Conservation (phyloP, 345 rosid genomes). For the Rhodamnia argentea region DNA sequence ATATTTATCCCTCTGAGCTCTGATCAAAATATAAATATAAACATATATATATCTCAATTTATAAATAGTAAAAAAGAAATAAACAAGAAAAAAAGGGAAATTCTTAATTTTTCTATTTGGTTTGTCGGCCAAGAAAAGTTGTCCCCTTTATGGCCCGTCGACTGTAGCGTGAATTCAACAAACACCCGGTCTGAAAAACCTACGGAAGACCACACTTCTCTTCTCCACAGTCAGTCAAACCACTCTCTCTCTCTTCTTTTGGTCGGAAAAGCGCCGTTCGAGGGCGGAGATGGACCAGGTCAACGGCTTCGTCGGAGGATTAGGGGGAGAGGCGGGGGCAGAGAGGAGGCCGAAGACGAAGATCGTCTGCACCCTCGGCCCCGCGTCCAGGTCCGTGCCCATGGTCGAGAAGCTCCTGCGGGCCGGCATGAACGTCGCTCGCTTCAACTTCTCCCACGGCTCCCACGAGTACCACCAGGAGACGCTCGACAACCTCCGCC, state of each 20-base stretch:
- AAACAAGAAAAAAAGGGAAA: neutral
- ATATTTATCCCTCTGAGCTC: too few species aligned
- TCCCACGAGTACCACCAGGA: slow-evolving; percentile 92
- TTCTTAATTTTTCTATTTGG: neutral
- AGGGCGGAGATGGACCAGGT: neutral
- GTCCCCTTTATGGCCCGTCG: neutral
- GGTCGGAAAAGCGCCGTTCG: neutral
- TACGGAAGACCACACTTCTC: too few species aligned
- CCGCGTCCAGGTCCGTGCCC: slow-evolving; percentile 78
- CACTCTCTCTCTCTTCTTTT: neutral
- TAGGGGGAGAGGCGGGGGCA: neutral
- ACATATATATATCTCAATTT: too few species aligned
- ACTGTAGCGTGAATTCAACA: neutral
- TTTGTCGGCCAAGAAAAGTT: neutral
- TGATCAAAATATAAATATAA: too few species aligned
- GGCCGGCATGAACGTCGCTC: slow-evolving; percentile 98
- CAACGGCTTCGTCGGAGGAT: neutral
- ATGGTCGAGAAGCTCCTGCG: slow-evolving; percentile 77
- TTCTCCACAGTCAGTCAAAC: neutral
- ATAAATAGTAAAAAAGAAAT: neutral
- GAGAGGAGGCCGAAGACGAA: slow-evolving; percentile 81
- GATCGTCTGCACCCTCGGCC: slow-evolving; percentile 96
- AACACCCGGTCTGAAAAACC: neutral
- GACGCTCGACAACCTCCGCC: slow-evolving; percentile 80
- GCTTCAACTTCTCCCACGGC: slow-evolving; percentile 98